Evolutionary conservation across 192 early-diverging fungal species (phyloP), one percentile per base, ranked within the genome.

Genomic region (Entrophospora sp.): DNA sequence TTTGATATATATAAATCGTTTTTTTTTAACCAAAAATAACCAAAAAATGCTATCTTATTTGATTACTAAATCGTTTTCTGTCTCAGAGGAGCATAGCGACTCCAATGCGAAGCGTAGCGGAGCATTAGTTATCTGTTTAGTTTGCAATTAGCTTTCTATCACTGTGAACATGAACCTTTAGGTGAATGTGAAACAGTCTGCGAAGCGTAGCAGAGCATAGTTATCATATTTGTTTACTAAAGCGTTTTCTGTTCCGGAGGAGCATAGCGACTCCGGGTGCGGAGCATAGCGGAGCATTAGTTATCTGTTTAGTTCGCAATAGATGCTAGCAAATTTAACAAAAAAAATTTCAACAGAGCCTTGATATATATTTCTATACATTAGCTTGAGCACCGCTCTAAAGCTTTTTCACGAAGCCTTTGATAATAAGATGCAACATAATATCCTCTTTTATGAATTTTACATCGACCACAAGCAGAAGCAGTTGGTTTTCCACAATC

Each of bases 371-470:
- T 40, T 9, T 40, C 38, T 14, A 40, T 6, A 40, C 14, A 9
- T 40, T 22, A 7, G 9, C 48, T 20, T 22, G 24, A 22, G 48
- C 24, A 16, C 48, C 20, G 20, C 48, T 22, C 48, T n/a, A 51
- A 51, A 51, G 48, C 48, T 51, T 51, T 51, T 51, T 51, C 48
- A 51, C 48, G 48, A 51, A 51, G 48, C 18, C 48, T 51, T 51
- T 51, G 48, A 51, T 51, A 51, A 51, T 51, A 51, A n/a, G 48
- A 51, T 51, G 48, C 48, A 51, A 51, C 48, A 51, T 51, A 51
- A 51, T 51, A 51, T 51, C 20, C 48, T 51, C 48, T 51, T 22
- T 51, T 51, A 51, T 51, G 48, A 51, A 51, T 51, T 51, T 51
- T 51, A 22, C 48, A 51, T 51, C 48, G 20, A 10, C 48, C 48